Conservation (phyloP, 768 basidiomycete species). For the Mycena belliarum region DNA sequence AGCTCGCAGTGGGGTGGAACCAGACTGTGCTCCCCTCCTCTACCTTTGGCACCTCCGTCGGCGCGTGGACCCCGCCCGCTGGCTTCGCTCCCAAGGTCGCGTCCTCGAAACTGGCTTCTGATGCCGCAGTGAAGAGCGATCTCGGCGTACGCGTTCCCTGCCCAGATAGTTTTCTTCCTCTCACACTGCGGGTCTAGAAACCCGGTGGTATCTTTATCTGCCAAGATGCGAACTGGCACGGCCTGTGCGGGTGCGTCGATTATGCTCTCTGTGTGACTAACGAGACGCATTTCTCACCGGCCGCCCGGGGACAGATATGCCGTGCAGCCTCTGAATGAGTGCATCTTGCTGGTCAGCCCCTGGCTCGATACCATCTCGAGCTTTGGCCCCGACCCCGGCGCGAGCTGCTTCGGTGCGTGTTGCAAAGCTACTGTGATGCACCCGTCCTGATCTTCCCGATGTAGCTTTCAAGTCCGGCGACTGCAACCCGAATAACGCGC, state of each 20-base stretch:
- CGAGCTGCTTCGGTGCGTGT: constrained; percentile 20
- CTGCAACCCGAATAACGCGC: constrained; percentile 13
- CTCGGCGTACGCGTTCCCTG: constrained; percentile 10
- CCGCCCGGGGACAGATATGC: constrained; percentile 9
- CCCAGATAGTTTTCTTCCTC: neutral
- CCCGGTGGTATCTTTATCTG: constrained; percentile 22
- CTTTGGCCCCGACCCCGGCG: constrained; percentile 21
- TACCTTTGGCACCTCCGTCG: constrained; percentile 10
- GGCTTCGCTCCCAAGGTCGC: neutral
- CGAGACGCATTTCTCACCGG: neutral
- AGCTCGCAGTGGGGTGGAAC: constrained; percentile 15
- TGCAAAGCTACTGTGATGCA: neutral
- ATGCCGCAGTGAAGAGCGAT: neutral
- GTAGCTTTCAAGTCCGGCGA: constrained; percentile 12
- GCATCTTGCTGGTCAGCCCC: constrained; percentile 16
- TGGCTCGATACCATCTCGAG: constrained; percentile 17
- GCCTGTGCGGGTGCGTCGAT: constrained; percentile 16
- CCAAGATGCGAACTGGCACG: constrained; percentile 8
- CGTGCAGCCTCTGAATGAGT: constrained; percentile 21
- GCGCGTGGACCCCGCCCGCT: constrained; percentile 15
- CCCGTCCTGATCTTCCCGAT: neutral
- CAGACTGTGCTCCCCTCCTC: constrained; percentile 8
- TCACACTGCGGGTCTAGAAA: neutral
- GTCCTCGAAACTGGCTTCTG: neutral
- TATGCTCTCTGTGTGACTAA: neutral